These are phyloP conservation scores for Hyaloscypha bicolor DNA, from an alignment of 495 filamentous ascomycete species.

Conservation along the genomic window DNA sequence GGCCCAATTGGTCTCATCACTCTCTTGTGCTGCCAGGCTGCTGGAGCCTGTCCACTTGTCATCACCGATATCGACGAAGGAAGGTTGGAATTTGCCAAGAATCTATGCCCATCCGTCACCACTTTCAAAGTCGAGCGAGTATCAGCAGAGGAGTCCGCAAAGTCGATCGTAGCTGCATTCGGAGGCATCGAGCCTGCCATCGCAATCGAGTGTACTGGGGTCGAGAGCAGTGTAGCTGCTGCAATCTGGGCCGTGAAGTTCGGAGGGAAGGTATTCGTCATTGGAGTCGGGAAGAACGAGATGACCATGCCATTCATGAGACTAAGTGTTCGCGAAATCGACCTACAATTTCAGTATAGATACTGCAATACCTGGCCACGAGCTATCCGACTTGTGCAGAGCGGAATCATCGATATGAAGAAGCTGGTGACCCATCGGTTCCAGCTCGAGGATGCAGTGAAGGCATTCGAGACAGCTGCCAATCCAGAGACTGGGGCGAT, in stretches of 20 bases:
- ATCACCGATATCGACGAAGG: conserved; percentile 93
- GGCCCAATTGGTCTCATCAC: conserved; percentile 90
- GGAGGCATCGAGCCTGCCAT: conserved; percentile 71
- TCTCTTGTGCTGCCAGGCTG: conserved; percentile 76
- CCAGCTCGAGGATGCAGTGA: conserved; percentile 78
- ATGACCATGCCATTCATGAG: conserved; percentile 94
- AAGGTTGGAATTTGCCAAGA: conserved; percentile 78
- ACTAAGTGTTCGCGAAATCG: conserved; percentile 85
- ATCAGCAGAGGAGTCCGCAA: conserved; percentile 69
- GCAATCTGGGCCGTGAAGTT: conserved; percentile 90
- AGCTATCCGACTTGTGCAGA: conserved; percentile 84
- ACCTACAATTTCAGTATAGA: conserved; percentile 93
- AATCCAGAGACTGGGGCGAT: conserved; percentile 92
- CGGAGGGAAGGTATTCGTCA: conserved; percentile 91
- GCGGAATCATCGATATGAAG: conserved; percentile 75
- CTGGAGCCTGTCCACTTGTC: conserved; percentile 82
- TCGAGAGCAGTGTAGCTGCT: conserved; percentile 82
- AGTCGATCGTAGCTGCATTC: conserved; percentile 63
- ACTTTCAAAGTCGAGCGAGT: conserved; percentile 76
- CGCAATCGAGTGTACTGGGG: conserved; percentile 87
- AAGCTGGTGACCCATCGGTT: conserved; percentile 88
- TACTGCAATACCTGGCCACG: conserved; percentile 95
- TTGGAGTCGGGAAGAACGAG: conserved; percentile 92
- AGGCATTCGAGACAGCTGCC: conserved; percentile 85
- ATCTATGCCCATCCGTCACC: conserved; percentile 68